phyloP scores from a whole-genome alignment of 768 basidiomycete species.

The Gymnopilus junonius region DNA sequence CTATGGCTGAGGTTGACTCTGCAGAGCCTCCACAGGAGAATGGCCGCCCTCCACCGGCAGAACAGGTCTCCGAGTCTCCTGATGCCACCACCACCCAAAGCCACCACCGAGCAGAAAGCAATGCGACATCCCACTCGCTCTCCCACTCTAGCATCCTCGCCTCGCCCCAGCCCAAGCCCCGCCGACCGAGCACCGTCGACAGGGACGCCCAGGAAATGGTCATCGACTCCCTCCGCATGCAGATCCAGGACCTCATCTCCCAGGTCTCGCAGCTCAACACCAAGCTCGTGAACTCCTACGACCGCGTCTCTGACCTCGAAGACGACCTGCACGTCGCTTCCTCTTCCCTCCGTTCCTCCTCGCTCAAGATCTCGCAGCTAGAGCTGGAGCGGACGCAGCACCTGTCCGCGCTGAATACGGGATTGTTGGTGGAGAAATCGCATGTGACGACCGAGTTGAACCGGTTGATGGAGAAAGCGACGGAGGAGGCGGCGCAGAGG shows the following conservation, averaged over 20 bases:
- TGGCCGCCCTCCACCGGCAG: too few species aligned
- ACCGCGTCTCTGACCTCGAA: slow-evolving; percentile 90
- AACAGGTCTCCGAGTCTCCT: not conserved
- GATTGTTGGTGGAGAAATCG: slow-evolving; percentile 87
- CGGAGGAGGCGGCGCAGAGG: slow-evolving; percentile 89
- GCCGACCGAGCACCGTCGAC: slow-evolving; percentile 36
- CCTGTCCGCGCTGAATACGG: slow-evolving; percentile 88
- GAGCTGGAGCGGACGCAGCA: slow-evolving; percentile 88
- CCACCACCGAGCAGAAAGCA: not conserved
- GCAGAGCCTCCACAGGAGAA: slow-evolving; percentile 8
- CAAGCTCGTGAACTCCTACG: slow-evolving; percentile 93
- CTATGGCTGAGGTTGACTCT: slow-evolving; percentile 19
- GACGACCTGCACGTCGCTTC: slow-evolving; percentile 79
- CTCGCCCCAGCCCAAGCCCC: slow-evolving; percentile 13
- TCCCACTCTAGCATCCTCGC: not conserved
- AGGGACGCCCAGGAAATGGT: slow-evolving; percentile 82
- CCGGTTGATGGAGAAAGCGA: slow-evolving; percentile 92
- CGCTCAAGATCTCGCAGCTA: slow-evolving; percentile 74
- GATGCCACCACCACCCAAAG: not conserved
- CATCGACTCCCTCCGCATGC: slow-evolving; percentile 76
- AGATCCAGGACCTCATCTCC: slow-evolving; percentile 85
- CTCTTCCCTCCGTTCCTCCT: slow-evolving; percentile 59
- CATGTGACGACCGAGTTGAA: slow-evolving; percentile 92
- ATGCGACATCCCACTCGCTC: not conserved
- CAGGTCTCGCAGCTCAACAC: slow-evolving; percentile 90